A percentile compares a stretch with the other conserved stretches of the same genome.
Conservation (phyloP, 331 rosid genomes). For the Acacia concinna region DNA sequence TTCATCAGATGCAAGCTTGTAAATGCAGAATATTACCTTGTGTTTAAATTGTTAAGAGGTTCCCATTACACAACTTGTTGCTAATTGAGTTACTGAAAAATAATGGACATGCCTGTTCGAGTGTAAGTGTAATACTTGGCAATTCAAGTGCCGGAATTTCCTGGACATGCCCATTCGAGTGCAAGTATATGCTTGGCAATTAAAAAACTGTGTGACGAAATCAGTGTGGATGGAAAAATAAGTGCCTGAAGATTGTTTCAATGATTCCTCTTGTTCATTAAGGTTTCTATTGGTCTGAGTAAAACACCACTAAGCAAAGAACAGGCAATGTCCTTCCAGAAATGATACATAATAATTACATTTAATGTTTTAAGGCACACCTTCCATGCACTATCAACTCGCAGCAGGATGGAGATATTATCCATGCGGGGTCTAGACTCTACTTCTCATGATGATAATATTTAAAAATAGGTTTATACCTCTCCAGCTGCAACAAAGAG, state of each 20-base stretch:
- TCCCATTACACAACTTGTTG: neutral
- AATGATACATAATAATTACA: neutral
- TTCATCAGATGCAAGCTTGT: neutral
- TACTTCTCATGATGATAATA: constrained; percentile 14
- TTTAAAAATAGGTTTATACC: constrained; percentile 42
- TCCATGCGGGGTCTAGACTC: neutral
- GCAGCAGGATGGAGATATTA: constrained; percentile 20
- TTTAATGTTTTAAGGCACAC: neutral
- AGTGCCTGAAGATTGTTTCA: neutral
- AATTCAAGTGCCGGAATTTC: too few relatives aligned
- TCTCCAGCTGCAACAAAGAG: constrained; percentile 73
- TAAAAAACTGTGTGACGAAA: neutral
- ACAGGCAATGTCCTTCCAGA: neutral
- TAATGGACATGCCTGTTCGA: neutral
- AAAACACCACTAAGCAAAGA: constrained; percentile 12
- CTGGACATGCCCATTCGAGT: neutral
- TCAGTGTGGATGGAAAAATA: neutral
- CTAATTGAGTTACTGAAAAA: neutral
- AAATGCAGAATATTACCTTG: neutral
- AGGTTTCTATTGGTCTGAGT: constrained; percentile 13
- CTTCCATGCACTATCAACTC: constrained; percentile 2
- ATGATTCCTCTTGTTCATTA: neutral
- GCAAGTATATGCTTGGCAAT: neutral
- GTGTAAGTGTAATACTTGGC: neutral
- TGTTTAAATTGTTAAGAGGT: neutral